Base-by-base conservation (phyloP, 2,329 filamentous ascomycete genomes). In the Diplodia intermedia region DNA sequence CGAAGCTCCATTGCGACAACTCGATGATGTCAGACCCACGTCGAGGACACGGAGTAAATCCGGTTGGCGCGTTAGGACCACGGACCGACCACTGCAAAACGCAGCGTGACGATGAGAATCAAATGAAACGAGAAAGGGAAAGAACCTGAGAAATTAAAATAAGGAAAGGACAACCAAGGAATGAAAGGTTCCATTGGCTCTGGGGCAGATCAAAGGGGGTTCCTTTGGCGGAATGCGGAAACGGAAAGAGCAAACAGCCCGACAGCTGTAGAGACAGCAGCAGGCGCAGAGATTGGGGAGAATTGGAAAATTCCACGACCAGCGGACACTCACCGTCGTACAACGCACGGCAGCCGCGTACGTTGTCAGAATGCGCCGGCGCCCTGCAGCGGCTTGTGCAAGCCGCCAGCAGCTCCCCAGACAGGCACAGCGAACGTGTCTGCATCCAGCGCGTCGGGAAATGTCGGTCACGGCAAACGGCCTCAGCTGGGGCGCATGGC, bases 381-480 rank as follows among this genome's bases (percentile, higher is more conserved):
- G 12, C 40, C 57, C 57, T 62, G 57, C 57, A 63, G 60, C 60
- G 36, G 15, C 60, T 31, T 31, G 57, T 36, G n/a, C 11, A 33
- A 36, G 60, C 31, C 43, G 20, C 11, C 54, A 52, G 38, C 47
- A 18, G 18, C 31, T 47, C 26, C 47, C 23, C 57, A 11, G 36
- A 7, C 20, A 33, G 47, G n/a, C n/a, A 26, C 43, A 29, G 23
- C 43, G 36, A 40, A 50, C 40, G 60, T 33, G 57, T 50, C 40
- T 43, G 29, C 23, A 52, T 52, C 43, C 26, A 11, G 29, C 50
- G 43, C 18, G 9, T 43, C 15, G 47, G 57, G 15, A 26, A 33
- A 38, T 52, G 60, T 63, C 60, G 26, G 43, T 63, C 60, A 63
- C 60, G 43, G 60, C 60, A 63, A 29, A 49, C 47, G 50, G 60